Base-by-base conservation (phyloP, 164 flowering plant species). In the Stephania cephalantha region DNA sequence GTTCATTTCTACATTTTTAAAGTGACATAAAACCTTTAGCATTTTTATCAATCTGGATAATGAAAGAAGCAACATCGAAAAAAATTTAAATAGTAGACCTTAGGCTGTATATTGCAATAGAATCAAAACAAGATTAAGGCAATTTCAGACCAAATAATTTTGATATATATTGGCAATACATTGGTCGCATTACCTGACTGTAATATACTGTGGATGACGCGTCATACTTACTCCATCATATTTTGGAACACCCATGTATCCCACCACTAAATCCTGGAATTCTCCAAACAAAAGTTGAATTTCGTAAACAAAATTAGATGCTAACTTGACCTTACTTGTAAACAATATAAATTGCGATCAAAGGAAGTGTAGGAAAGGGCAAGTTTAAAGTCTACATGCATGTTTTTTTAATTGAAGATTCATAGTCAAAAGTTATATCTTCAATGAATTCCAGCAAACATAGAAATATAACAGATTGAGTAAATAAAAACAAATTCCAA, bases 171-270 rank as follows among this genome's bases (percentile, higher is more conserved):
- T 13, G 9, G 30, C 5, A 52, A 53, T 79, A 52, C 17, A 9
- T 13, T 7, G 46, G 20, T 30, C 35, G 42, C 7, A 31, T 78
- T 80, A 95, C 99, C 99, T 91, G 63, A 95, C 91, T n/a, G 99
- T 95, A 66, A 95, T 81, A 84, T 95, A 95, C 73, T 95, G 99
- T 73, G 97, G 99, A 88, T 95, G 99, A 70, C 90, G 87, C 52
- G 94, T 87, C 99, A 95, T 95, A 85, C 90, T 90, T 77, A 91
- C 63, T 79, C 97, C 96, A 74, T 85, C 73, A 82, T 90, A 93
- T 74, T 95, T 95, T 63, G 97, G 99, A 71, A 95, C 99, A 69
- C 99, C 99, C 99, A 95, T 95, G 87, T 95, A 95, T 63, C 99
- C 99, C 70, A 95, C 96, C 75, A 95, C 99, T 79, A 95, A 81